Base-by-base conservation (phyloP, 1,284 basidiomycete genomes). In the Gomphus bonarii region DNA sequence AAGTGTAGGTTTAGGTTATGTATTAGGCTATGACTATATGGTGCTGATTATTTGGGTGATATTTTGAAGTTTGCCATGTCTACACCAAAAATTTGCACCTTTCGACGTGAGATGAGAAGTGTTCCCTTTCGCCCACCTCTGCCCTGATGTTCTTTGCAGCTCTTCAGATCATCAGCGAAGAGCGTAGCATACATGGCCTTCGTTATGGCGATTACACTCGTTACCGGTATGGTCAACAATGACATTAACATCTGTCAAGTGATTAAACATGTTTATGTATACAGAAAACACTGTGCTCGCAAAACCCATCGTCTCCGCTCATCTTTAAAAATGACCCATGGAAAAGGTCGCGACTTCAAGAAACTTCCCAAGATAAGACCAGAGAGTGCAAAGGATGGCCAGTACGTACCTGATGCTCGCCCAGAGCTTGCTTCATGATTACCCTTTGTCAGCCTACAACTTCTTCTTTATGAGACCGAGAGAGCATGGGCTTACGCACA, bases 401-500 rank as follows among this genome's bases (percentile, higher is more conserved):
- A 91, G 91, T 94, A 67, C 69, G 90, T 77, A 14, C 35, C 14
- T 28, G 10, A 9, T 43, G 47, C 18, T 18, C 18, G 20, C 20
- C 6, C 38, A 50, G 22, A 30, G 16, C 47, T 8, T 38, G 28
- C 25, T 35, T 16, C 42, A 22, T 2, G 16, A 58, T 53, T 57
- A n/a, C 58, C 66, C 63, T 53, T 58, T 66, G 42, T 2, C 55
- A 91, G 88, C 64, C 77, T 95, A 8, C 85, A 95, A 63, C 77
- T 97, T 1, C 73, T 94, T 43, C 77, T 97, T 10, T 86, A 94
- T 65, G 91, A 94, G 67, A 81, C 91, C 6, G 94, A 97, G 70
- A 82, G 94, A 50, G 88, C 91, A n/a, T 93, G 92, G 82, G 84
- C 91, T 0, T 84, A 91, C 69, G 85, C 91, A 9, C 90, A 94